Evolutionary conservation across 2,329 filamentous ascomycete species (phyloP), one percentile per base, ranked within the genome.

Genomic region (Proliferodiscus dingleyae): DNA sequence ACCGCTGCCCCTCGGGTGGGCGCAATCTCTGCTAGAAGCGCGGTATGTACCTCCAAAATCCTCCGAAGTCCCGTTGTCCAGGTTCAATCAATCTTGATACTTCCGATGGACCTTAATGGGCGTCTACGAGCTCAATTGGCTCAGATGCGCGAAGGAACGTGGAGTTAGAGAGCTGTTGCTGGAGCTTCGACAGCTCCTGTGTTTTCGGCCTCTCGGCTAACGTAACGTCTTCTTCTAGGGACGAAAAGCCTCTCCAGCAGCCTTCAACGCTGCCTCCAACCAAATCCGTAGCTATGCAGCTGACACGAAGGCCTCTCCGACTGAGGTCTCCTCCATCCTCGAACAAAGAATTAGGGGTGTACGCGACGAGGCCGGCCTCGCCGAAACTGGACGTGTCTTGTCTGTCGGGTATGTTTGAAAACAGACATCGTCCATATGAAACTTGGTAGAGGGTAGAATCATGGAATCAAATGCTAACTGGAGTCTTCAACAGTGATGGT

Each of bases 291-390:
- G 80, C 73, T 97, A 95, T 76, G 91, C 89, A 69, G 76, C 84
- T 73, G 90, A 95, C 67, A 86, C 88, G 62, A 97, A 97, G 82
- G 89, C 93, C 66, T 74, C 89, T 52, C 93, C 93, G 64, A 98
- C 91, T 66, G 93, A 98, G 80, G 91, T 97, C 65, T 97, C 93
- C 63, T 96, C 91, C 64, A 97, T 98, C 73, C 87, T 98, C 69
- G 93, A 97, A 80, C 91, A 97, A 83, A 83, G 90, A 75, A 98
- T 98, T 68, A 88, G 93, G 70, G 93, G 93, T 80, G 89, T 97
- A 62, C 87, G 95, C 75, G 93, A 97, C 78, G 93, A 97, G 80
- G 80, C 88, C 69, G 83, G 81, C 71, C 87, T 98, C 65, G 89
- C 93, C 72, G 93, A 98, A 86, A 98, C 93, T 69, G 93, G 93